These are phyloP conservation scores for Delonix regia DNA, from an alignment of 306 rosid genomes.

Conservation along the genomic window DNA sequence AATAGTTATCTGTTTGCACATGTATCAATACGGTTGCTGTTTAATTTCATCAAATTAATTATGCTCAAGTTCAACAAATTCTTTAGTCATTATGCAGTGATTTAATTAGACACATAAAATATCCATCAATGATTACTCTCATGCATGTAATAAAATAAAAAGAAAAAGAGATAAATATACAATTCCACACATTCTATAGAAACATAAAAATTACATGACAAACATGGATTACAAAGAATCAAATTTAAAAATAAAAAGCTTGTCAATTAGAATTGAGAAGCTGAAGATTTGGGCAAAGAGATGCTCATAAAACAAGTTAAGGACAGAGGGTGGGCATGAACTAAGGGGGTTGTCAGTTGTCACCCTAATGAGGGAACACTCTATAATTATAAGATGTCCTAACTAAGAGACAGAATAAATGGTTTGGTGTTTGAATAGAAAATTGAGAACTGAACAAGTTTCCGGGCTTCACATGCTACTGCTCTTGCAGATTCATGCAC, in stretches of 20 bases:
- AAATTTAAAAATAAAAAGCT: not conserved
- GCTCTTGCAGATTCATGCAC: slow-evolving; percentile 11
- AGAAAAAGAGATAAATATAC: not conserved
- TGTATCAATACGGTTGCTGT: not conserved
- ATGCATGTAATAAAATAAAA: not conserved
- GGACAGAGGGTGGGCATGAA: slow-evolving; percentile 6
- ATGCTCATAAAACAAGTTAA: slow-evolving; percentile 2
- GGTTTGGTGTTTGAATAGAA: not conserved
- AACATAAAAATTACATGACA: not conserved
- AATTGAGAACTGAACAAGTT: slow-evolving; percentile 9
- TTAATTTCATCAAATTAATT: slow-evolving; percentile 8
- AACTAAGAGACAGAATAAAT: slow-evolving; percentile 19
- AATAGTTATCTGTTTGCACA: slow-evolving; percentile 30
- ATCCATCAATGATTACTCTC: not conserved
- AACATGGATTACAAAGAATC: not conserved
- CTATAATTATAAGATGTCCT: slow-evolving; percentile 19
- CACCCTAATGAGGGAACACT: slow-evolving; percentile 14
- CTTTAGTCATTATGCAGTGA: not conserved
- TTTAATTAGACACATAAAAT: not conserved
- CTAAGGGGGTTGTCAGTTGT: slow-evolving; percentile 15
- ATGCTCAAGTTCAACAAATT: not conserved
- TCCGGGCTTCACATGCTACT: slow-evolving; percentile 40
- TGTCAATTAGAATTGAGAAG: not conserved
- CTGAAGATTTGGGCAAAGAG: slow-evolving; percentile 8
- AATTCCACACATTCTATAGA: not conserved